A percentile compares a stretch with the other conserved stretches of the same genome.
These are phyloP conservation scores for Thalassiosira mediterranea DNA, from an alignment of 352 stramenopile genomes.

Conservation along the genomic window DNA sequence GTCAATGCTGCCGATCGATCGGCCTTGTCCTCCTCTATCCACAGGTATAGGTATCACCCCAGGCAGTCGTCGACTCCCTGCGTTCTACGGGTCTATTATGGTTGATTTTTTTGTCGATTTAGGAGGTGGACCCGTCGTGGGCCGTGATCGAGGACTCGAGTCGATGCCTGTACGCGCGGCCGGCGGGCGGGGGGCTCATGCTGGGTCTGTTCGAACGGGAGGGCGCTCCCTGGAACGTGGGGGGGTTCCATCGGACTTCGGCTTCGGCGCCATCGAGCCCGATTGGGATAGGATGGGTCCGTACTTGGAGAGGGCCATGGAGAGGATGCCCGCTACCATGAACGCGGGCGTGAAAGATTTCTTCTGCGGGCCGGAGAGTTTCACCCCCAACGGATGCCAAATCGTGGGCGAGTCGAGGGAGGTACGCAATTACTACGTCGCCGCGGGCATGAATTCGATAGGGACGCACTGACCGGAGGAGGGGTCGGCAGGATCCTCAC, in stretches of 20 bases:
- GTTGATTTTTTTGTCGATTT: too few relatives aligned
- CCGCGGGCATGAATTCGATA: slow-evolving; percentile 80
- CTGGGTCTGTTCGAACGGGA: slow-evolving; percentile 81
- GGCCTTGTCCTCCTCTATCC: too few relatives aligned
- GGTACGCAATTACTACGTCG: slow-evolving; percentile 80
- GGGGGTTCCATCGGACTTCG: slow-evolving; percentile 50
- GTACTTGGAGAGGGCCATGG: slow-evolving; percentile 78
- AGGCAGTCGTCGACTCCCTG: too few relatives aligned
- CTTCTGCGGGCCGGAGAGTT: slow-evolving; percentile 82
- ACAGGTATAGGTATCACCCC: too few relatives aligned
- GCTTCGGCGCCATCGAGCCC: slow-evolving; percentile 74
- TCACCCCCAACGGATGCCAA: slow-evolving; percentile 74
- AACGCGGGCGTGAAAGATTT: slow-evolving; percentile 76
- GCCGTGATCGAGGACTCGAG: slow-evolving; percentile 82
- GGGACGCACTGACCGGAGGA: slow-evolving; percentile 81
- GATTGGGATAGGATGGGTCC: slow-evolving; percentile 82
- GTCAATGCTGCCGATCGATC: too few relatives aligned
- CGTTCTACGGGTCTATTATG: too few relatives aligned
- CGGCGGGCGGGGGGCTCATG: slow-evolving; percentile 79
- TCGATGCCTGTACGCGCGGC: slow-evolving; percentile 80
- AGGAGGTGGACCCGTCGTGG: slow-evolving; percentile 73
- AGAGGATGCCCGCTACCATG: slow-evolving; percentile 57
- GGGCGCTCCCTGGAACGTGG: slow-evolving; percentile 61
- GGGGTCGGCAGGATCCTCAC: slow-evolving; percentile 77
- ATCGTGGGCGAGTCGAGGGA: slow-evolving; percentile 71